These are phyloP conservation scores for Saitozyma sp. DNA, from an alignment of 768 basidiomycete species.

Conservation along the genomic window DNA sequence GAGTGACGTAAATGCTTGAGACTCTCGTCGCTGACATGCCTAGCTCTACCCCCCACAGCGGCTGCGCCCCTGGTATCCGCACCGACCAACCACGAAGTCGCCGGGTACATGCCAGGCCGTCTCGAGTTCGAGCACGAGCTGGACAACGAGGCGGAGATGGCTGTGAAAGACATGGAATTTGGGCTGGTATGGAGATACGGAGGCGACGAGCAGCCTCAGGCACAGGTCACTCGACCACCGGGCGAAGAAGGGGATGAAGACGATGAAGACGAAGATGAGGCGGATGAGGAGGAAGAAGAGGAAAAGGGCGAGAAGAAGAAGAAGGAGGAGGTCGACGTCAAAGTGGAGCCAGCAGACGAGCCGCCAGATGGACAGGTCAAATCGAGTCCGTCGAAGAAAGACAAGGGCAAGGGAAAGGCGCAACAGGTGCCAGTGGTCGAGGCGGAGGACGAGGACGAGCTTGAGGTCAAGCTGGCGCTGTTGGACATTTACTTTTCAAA, in stretches of 20 bases:
- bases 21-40: constrained; percentile 24
- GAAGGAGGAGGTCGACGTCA: constrained; percentile 34
- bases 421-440: constrained; percentile 45
- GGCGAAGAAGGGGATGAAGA: constrained; percentile 55
- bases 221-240: constrained; percentile 54
- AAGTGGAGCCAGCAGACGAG: constrained; percentile 24
- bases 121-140: constrained; percentile 97
- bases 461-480: constrained; percentile 82
- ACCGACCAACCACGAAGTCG: constrained; percentile 83
- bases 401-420: constrained; percentile 30
- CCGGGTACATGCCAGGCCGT: constrained; percentile 91
- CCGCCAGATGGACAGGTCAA: constrained; percentile 3
- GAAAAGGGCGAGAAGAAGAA: constrained; percentile 8
- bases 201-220: constrained; percentile 65
- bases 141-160: constrained; percentile 93
- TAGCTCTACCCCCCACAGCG: constrained; percentile 51
- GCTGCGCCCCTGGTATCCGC: constrained; percentile 82
- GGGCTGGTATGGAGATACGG: constrained; percentile 82
- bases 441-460: constrained; percentile 77
- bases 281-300: constrained; percentile 50
- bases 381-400: constrained; percentile 15
- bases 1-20: constrained; percentile 36
- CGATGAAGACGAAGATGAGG: constrained; percentile 74
- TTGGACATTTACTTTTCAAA: constrained; percentile 89
- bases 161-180: constrained; percentile 94